phyloP scores from a whole-genome alignment of 257 asterid species.

The Paulownia fortunei region DNA sequence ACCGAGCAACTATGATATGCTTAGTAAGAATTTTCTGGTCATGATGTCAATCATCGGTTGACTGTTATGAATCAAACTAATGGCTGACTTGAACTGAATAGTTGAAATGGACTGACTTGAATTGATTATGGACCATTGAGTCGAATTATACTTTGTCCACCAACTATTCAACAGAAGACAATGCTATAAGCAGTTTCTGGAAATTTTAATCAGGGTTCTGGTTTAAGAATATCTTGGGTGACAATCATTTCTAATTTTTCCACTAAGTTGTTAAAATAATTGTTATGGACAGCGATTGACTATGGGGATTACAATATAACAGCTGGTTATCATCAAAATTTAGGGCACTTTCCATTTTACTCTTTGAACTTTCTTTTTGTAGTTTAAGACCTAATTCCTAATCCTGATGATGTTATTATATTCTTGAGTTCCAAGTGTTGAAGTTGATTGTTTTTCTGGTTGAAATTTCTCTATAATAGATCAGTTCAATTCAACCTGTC shows the following conservation, averaged over 20 bases:
- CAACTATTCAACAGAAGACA: not conserved
- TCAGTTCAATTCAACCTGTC: slow-evolving; percentile 51
- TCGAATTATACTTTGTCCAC: not conserved
- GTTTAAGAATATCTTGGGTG: not conserved
- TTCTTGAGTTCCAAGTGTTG: slow-evolving; percentile 33
- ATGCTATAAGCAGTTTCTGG: not conserved
- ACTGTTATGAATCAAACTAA: not conserved
- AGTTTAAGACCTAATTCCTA: slow-evolving; percentile 36
- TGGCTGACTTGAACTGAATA: not conserved
- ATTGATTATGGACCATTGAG: not conserved
- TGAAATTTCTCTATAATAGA: slow-evolving; percentile 60
- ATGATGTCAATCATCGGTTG: not conserved
- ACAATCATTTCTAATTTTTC: not conserved
- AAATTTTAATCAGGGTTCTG: not conserved
- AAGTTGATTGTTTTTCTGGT: slow-evolving; percentile 55
- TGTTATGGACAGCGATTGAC: not conserved
- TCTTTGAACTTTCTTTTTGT: not conserved
- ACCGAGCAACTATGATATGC: not conserved
- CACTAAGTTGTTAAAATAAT: not conserved
- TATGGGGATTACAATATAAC: not conserved
- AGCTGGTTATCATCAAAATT: slow-evolving; percentile 22
- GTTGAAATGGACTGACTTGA: no score
- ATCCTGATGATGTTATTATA: slow-evolving; percentile 30
- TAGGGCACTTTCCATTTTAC: not conserved
- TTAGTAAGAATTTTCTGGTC: not conserved